Percentiles rank a stretch among this genome's conserved stretches.
These are phyloP conservation scores for Neonectria faginata DNA, from an alignment of 2,329 filamentous ascomycete genomes.

Conservation along the genomic window DNA sequence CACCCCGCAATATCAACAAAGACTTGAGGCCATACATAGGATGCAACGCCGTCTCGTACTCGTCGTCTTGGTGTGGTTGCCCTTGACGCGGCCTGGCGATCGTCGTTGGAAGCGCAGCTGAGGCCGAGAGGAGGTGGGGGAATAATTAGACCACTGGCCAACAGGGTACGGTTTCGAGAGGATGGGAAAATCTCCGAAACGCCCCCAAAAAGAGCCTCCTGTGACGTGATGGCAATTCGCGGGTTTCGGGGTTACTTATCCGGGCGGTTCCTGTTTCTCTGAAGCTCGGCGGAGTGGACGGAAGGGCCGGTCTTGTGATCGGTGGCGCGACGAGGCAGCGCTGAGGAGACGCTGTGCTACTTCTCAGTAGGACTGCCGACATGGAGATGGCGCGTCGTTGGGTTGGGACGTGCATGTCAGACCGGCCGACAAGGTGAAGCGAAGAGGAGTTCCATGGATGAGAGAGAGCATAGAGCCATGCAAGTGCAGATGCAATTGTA, in stretches of 20 bases:
- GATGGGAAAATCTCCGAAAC: not conserved
- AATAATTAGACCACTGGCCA: not conserved
- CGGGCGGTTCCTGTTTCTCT: constrained; percentile 1
- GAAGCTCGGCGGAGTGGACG: not conserved
- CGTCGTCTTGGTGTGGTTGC: constrained; percentile 20
- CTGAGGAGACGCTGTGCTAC: constrained; percentile 15
- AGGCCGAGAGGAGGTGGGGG: not conserved
- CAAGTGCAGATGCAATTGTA: constrained; percentile 9
- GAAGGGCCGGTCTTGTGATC: constrained; percentile 12
- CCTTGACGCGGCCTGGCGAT: constrained; percentile 20
- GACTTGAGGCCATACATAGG: constrained; percentile 16
- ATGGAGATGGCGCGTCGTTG: constrained; percentile 24
- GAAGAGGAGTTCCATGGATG: constrained; percentile 10
- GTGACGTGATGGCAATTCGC: constrained; percentile 1
- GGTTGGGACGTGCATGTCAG: constrained; percentile 26
- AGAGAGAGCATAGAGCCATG: constrained; percentile 9
- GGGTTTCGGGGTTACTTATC: not conserved
- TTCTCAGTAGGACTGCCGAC: constrained; percentile 26
- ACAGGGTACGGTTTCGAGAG: not conserved
- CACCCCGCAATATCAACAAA: constrained; percentile 12
- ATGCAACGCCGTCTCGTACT: constrained; percentile 22
- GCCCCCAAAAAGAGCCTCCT: not conserved
- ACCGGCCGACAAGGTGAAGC: constrained; percentile 8
- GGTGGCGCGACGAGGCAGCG: constrained; percentile 9
- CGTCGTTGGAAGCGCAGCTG: not conserved